Evolutionary conservation across 2,329 filamentous ascomycete species (phyloP), one percentile per base, ranked within the genome.

Genomic region (Pseudogymnoascus sp.): DNA sequence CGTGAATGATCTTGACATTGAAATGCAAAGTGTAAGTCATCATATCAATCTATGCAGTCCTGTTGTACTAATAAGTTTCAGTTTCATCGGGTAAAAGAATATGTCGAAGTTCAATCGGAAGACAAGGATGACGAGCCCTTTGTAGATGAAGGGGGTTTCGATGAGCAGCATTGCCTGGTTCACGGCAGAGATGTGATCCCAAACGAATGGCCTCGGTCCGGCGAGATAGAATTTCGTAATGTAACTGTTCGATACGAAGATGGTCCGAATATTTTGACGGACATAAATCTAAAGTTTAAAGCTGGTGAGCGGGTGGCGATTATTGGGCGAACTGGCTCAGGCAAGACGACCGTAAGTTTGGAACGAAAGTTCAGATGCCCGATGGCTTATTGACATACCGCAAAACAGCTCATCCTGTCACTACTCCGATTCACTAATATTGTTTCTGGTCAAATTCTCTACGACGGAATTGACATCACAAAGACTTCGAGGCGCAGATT

Each of bases 311-410:
- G 89, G 60, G 90, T 90, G 0, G 91, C 90, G 0, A 81, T 96
- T 19, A 89, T 93, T 10, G 91, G 91, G 2, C 85, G 91, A 8
- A 96, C 91, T 0, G 87, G 89, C 0, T 91, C 89, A 4, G 91
- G 91, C 3, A 96, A 96, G 75, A 91, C 88, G 60, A 96, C 91
- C 31, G 31, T 33, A 33, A 33, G 0, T 82, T 93, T 1, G 85
- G 85, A 0, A 74, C 88, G 1, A 33, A 33, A 10, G 8, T 33
- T 33, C 10, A 33, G 31, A 33, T 33, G 31, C 8, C 10, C 31
- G 31, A 33, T 33, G 31, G 31, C 31, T 19, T 19, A 19, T 19
- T 33, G 31, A 33, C 31, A 11, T 33, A 33, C 31, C 31, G 31
- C 31, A 11, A 33, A 33, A 33, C 31, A 33, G 31, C 31, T 33